These are phyloP conservation scores for Rostrohypoxylon terebratum DNA, from an alignment of 495 filamentous ascomycete species.

Conservation along the genomic window DNA sequence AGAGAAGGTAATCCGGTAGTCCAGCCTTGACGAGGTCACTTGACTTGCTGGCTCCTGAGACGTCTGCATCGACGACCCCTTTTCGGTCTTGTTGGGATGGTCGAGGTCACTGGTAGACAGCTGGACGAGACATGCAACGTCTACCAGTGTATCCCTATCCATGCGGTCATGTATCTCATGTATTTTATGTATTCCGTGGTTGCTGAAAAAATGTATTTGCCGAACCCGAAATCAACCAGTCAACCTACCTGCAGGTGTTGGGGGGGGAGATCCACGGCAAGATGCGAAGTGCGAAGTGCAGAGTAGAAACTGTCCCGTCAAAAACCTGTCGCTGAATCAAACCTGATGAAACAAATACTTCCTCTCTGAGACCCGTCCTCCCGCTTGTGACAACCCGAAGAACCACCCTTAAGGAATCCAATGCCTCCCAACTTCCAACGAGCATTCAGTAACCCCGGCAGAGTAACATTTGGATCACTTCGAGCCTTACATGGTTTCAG, in stretches of 20 bases:
- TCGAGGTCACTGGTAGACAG: not conserved
- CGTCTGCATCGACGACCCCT: constrained; percentile 17
- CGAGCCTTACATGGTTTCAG: constrained; percentile 11
- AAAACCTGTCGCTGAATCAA: constrained; percentile 32
- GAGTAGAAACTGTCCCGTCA: constrained; percentile 25
- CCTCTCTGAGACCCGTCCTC: constrained; percentile 31
- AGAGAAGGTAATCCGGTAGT: constrained; percentile 21
- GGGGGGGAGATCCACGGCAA: constrained; percentile 36
- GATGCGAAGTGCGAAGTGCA: constrained; percentile 9
- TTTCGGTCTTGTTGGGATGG: constrained; percentile 2
- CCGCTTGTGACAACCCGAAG: constrained; percentile 22
- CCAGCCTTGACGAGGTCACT: constrained; percentile 37
- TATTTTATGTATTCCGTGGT: not conserved
- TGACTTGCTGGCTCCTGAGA: constrained; percentile 36
- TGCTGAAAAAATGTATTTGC: constrained; percentile 40
- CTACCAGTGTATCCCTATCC: not conserved
- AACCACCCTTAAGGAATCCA: not conserved
- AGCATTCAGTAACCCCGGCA: constrained; percentile 1
- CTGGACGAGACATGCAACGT: constrained; percentile 18
- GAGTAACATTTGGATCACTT: constrained; percentile 7
- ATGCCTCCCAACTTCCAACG: constrained; percentile 10
- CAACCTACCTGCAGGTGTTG: constrained; percentile 35
- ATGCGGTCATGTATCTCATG: no score
- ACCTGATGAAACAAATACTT: constrained; percentile 39
- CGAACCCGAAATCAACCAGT: constrained; percentile 37